Evolutionary conservation across 2,329 filamentous ascomycete genomes (phyloP).

Genomic region (Diaporthe helianthi): DNA sequence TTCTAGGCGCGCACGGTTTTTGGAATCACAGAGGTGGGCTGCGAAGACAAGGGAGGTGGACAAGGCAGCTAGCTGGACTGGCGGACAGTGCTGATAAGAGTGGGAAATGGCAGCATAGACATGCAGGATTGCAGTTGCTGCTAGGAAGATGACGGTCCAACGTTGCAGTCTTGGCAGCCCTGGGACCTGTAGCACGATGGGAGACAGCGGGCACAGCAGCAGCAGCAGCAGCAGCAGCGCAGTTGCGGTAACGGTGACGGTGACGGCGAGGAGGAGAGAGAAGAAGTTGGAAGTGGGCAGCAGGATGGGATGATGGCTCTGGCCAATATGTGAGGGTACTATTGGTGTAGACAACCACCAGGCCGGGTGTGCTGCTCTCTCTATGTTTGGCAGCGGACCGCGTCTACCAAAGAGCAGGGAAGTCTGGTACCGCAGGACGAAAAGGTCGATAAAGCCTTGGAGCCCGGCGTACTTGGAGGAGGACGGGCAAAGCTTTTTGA

Average conservation of each 20-base stretch:
- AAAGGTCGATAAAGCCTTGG: constrained; percentile 22
- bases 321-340: constrained; percentile 31
- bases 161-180: constrained; percentile 35
- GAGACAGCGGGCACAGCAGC: not conserved
- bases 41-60: constrained; percentile 13
- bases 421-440: constrained; percentile 11
- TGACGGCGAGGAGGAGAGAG: not conserved
- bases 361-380: not conserved
- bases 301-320: constrained; percentile 29
- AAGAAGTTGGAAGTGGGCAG: constrained; percentile 8
- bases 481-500: constrained; percentile 27
- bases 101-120: constrained; percentile 21
- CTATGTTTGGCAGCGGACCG: not conserved
- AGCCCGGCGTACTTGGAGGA: not conserved
- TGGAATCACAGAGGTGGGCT: constrained; percentile 18
- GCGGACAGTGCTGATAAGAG: constrained; percentile 27
- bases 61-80: not conserved
- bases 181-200: not conserved
- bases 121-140: constrained; percentile 11
- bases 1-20: constrained; percentile 14
- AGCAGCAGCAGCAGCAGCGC: not conserved
- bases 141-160: constrained; percentile 30
- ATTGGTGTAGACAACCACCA: constrained; percentile 29
- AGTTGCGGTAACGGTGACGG: constrained; percentile 9
- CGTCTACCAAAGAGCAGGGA: constrained; percentile 7